phyloP scores from a whole-genome alignment of 768 basidiomycete species.

The Tylopilus cervinicoccineus region DNA sequence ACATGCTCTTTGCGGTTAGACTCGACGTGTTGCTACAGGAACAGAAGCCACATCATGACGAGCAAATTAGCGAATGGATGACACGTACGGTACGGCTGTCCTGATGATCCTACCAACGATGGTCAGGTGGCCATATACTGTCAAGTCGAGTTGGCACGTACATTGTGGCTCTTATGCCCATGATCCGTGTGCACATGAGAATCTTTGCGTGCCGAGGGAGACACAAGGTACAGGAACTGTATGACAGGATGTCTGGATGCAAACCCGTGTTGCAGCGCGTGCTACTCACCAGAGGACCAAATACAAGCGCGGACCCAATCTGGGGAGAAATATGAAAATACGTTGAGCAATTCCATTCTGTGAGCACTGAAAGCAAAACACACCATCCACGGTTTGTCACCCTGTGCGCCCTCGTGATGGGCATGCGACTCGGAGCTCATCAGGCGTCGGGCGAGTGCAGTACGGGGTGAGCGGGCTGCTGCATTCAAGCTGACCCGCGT shows the following conservation, averaged over 20 bases:
- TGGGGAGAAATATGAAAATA: slow-evolving; percentile 3
- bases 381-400: slow-evolving; percentile 30
- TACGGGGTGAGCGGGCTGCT: slow-evolving; percentile 12
- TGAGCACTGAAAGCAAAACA: slow-evolving; percentile 2
- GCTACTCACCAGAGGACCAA: slow-evolving; percentile 28
- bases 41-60: slow-evolving; percentile 1
- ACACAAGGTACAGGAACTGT: slow-evolving; percentile 31
- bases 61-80: neutral
- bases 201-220: slow-evolving; percentile 26
- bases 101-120: slow-evolving; percentile 11
- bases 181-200: slow-evolving; percentile 22
- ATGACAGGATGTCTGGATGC: neutral
- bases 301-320: slow-evolving; percentile 32
- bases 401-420: slow-evolving; percentile 14
- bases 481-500: slow-evolving; percentile 3
- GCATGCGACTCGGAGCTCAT: slow-evolving; percentile 26
- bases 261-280: neutral
- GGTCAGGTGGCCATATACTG: slow-evolving; percentile 11
- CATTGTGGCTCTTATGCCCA: slow-evolving; percentile 18
- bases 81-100: slow-evolving; percentile 16
- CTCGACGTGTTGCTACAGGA: slow-evolving; percentile 17
- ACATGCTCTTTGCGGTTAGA: slow-evolving; percentile 4
- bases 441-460: slow-evolving; percentile 19
- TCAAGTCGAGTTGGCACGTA: slow-evolving; percentile 13
- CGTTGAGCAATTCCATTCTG: neutral